These are phyloP conservation scores for Leishmania martiniquensis DNA, from an alignment of 208 protist genomes.

Conservation along the genomic window DNA sequence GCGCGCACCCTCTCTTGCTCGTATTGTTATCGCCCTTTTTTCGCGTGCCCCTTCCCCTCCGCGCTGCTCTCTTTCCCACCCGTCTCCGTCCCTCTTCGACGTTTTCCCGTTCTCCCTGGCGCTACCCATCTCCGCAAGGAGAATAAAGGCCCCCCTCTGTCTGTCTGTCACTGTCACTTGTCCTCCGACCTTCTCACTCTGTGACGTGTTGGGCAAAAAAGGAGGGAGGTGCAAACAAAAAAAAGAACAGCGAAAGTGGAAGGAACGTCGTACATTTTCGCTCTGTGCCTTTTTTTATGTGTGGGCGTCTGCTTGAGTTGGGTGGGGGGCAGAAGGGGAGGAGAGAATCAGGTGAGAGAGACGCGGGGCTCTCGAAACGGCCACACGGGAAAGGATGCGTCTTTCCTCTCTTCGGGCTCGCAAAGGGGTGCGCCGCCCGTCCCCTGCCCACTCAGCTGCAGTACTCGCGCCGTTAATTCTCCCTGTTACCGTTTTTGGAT, in stretches of 20 bases:
- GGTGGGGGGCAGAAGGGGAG: neutral
- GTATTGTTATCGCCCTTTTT: neutral
- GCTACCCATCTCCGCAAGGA: neutral
- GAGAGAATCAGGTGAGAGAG: neutral
- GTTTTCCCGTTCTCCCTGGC: neutral
- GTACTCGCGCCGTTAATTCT: too few species aligned
- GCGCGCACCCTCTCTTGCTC: neutral
- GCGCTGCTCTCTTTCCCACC: neutral
- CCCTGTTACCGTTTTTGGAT: too few species aligned
- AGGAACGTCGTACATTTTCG: too few species aligned
- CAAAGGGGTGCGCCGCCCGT: too few species aligned
- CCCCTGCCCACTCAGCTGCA: too few species aligned
- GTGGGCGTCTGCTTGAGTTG: neutral
- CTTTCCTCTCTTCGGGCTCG: neutral
- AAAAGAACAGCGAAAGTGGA: neutral
- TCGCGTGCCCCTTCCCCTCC: neutral
- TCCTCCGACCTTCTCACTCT: neutral
- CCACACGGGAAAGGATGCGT: neutral
- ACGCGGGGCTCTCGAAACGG: too few species aligned
- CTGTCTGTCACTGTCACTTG: neutral
- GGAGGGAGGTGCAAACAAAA: neutral
- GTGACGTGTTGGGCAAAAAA: neutral
- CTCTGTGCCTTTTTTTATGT: neutral
- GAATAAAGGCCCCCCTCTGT: too few species aligned
- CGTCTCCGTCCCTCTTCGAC: neutral